Conservation (phyloP, 495 filamentous ascomycete species). For the Cenococcum geophilum region DNA sequence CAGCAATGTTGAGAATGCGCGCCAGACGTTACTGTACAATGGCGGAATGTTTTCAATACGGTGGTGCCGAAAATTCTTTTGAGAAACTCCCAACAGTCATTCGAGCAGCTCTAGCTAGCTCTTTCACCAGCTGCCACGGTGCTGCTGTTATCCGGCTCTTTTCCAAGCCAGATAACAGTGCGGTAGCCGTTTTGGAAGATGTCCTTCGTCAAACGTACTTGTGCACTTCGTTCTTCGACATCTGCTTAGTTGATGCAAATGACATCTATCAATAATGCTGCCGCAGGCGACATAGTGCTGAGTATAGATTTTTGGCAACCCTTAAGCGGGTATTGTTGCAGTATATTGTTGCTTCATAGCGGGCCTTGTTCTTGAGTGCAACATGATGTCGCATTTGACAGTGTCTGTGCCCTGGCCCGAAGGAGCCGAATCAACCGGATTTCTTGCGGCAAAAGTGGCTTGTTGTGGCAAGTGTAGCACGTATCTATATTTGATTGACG, state of each 20-base stretch:
- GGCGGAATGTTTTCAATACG: not conserved
- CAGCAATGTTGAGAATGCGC: slow-evolving; percentile 5
- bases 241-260: slow-evolving; percentile 22
- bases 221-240: slow-evolving; percentile 5
- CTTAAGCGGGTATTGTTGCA: not conserved
- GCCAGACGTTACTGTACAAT: slow-evolving; percentile 9
- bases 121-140: not conserved
- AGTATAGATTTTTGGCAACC: slow-evolving; percentile 6
- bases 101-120: not conserved
- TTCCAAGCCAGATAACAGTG: slow-evolving; percentile 13
- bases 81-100: not conserved
- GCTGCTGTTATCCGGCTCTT: slow-evolving; percentile 10
- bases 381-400: slow-evolving; percentile 7
- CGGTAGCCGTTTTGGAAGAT: slow-evolving; percentile 2
- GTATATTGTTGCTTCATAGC: slow-evolving; percentile 6
- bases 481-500: no score
- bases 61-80: not conserved
- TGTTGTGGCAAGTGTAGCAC: no score
- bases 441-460: no score
- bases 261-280: slow-evolving; percentile 12
- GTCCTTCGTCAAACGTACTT: slow-evolving; percentile 15
- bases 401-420: slow-evolving; percentile 5
- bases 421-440: slow-evolving; percentile 15
- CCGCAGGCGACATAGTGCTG: slow-evolving; percentile 7
- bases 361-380: not conserved